phyloP scores from a whole-genome alignment of 1,284 basidiomycete species.

The Schizophyllum amplum region DNA sequence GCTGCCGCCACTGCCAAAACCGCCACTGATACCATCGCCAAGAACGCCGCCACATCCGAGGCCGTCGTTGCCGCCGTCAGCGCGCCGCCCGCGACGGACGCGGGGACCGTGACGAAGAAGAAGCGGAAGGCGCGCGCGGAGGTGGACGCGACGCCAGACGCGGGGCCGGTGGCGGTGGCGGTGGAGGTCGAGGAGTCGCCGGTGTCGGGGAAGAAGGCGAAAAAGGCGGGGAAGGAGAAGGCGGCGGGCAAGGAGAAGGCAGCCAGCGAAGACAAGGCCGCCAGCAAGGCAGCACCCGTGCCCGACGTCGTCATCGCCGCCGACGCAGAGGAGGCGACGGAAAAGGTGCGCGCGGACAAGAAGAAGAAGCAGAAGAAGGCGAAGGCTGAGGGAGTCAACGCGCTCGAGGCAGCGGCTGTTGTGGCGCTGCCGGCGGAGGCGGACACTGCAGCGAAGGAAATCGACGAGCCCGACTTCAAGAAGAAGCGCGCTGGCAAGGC shows the following conservation, averaged over 20 bases:
- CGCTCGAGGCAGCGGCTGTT: neutral
- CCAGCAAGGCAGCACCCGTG: no score
- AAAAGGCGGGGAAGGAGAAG: neutral
- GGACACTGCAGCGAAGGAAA: slow-evolving; percentile 1
- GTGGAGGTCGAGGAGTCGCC: neutral
- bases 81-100: neutral
- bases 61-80: neutral
- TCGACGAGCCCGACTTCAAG: slow-evolving; percentile 32
- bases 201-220: neutral
- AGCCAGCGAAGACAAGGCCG: no score
- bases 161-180: slow-evolving; percentile 5
- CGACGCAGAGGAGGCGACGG: neutral
- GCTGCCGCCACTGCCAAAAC: slow-evolving; percentile 1
- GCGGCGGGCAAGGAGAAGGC: neutral
- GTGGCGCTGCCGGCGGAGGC: neutral
- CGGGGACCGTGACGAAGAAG: neutral
- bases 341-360: neutral
- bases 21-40: neutral
- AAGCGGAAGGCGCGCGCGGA: neutral
- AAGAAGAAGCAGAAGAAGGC: neutral
- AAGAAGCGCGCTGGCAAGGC: slow-evolving; percentile 35
- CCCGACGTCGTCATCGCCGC: no score
- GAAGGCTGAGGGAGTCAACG: neutral
- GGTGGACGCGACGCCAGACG: slow-evolving; percentile 3
- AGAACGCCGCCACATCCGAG: neutral